phyloP scores from a whole-genome alignment of 2,329 filamentous ascomycete genomes.

The Ascochyta lentis region DNA sequence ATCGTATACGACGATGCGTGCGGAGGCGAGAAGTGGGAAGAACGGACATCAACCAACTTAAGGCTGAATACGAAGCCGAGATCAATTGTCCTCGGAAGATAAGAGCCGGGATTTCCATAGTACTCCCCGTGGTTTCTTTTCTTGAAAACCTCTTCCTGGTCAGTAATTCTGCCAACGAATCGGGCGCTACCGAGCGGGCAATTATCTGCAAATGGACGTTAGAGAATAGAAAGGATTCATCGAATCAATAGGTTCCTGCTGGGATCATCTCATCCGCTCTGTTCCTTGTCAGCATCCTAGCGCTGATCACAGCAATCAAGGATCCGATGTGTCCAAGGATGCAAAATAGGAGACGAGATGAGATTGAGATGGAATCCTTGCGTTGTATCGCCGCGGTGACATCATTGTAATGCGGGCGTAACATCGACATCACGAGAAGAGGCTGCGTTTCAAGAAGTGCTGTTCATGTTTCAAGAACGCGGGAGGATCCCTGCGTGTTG shows the following conservation, averaged over 20 bases:
- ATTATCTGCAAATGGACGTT: neutral
- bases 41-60: neutral
- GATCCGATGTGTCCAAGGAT: conserved; percentile 5
- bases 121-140: conserved; percentile 2
- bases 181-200: conserved; percentile 2
- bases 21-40: neutral
- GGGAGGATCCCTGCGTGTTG: neutral
- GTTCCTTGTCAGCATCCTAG: conserved; percentile 11
- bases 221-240: conserved; percentile 4
- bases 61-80: neutral
- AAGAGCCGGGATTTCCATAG: neutral
- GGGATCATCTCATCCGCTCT: neutral
- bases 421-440: conserved; percentile 11
- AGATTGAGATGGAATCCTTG: conserved; percentile 8
- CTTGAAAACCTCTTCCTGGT: neutral
- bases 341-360: conserved; percentile 4
- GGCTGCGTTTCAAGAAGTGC: conserved; percentile 4
- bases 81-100: neutral
- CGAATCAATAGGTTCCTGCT: conserved; percentile 12
- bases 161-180: conserved; percentile 1
- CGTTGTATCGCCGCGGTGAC: conserved; percentile 1
- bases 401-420: conserved; percentile 10
- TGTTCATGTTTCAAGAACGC: conserved; percentile 1
- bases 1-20: neutral
- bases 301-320: conserved; percentile 8